These are phyloP conservation scores for Paraurostyla sp. DNA, from an alignment of 73 alveolate genomes.

Conservation along the genomic window DNA sequence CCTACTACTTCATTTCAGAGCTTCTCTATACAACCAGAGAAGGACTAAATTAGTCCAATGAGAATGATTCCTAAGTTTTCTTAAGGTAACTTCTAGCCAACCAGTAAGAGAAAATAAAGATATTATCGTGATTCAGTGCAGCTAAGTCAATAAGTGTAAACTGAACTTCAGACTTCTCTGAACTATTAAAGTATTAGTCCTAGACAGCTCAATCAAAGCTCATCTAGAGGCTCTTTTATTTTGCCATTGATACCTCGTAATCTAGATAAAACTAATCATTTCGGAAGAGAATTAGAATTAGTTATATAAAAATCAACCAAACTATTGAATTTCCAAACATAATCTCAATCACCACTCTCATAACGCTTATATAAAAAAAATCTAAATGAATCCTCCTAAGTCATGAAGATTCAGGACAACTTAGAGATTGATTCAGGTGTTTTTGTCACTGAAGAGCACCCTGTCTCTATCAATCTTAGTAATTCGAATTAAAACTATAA, in stretches of 20 bases:
- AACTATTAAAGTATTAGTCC: constrained; percentile 6
- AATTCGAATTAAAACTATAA: neutral
- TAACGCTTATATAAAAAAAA: neutral
- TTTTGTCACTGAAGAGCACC: neutral
- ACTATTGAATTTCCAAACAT: neutral
- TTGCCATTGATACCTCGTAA: neutral
- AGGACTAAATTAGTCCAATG: too few species aligned
- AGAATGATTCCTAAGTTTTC: too few species aligned
- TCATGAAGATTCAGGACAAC: too few species aligned
- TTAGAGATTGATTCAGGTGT: too few species aligned
- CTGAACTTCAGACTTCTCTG: neutral
- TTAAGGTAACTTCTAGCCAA: too few species aligned
- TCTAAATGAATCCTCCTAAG: too few species aligned
- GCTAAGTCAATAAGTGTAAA: neutral
- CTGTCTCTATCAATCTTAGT: neutral
- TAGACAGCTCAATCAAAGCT: neutral
- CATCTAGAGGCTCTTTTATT: neutral
- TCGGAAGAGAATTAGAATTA: neutral
- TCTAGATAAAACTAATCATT: neutral
- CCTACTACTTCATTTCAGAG: neutral
- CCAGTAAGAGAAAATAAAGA: too few species aligned
- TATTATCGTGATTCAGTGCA: neutral
- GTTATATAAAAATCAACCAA: neutral
- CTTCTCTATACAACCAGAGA: neutral
- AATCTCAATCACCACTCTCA: neutral